Evolutionary conservation across 148 eudicot species (phyloP), one percentile per base, ranked within the genome.

Genomic region (Dysphania ambrosioides): DNA sequence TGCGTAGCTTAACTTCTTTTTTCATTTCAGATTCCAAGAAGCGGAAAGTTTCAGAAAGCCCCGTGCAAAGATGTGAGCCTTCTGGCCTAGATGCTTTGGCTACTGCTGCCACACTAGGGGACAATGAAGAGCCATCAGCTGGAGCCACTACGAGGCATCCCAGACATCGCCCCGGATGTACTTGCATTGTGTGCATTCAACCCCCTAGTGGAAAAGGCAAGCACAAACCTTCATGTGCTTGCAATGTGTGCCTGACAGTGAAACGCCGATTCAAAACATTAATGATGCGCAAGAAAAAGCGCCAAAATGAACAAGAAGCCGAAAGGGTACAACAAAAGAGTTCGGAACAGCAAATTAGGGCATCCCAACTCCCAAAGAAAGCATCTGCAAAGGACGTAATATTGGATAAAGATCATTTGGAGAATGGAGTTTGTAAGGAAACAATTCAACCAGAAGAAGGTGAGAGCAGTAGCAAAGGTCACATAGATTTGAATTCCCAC

Each of bases 181-280:
- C 83, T 41, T 93, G 98, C 80, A 93, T 93, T 66, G 98, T 93
- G 40, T 93, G 98, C 85, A 93, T 90, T 72, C 98, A 93, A 80
- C 98, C 98, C 30, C 98, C 98, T 2, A 93, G 98, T 36, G 98
- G 98, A 27, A 89, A 88, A 79, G 97, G 97, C 61, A 91, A 85
- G 79, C 98, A 93, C 81, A 88, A 89, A 64, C 82, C 98, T 68
- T 82, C 80, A 2, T 93, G 98, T 80, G 80, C 79, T 24, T 93
- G 98, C 84, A 88, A 85, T 60, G 97, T 91, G 51, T 93, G 98
- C 76, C 64, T 81, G 76, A 91, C 98, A 3, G 94, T 89, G 69
- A 93, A 81, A 72, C 91, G 98, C 47, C 86, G 92, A 26, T 91
- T 89, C 55, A 93, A 87, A 78, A 93, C 98, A 47, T 76, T 93